Evolutionary conservation across 2,329 filamentous ascomycete species (phyloP).

Genomic region (Rhinocladiella mackenziei): DNA sequence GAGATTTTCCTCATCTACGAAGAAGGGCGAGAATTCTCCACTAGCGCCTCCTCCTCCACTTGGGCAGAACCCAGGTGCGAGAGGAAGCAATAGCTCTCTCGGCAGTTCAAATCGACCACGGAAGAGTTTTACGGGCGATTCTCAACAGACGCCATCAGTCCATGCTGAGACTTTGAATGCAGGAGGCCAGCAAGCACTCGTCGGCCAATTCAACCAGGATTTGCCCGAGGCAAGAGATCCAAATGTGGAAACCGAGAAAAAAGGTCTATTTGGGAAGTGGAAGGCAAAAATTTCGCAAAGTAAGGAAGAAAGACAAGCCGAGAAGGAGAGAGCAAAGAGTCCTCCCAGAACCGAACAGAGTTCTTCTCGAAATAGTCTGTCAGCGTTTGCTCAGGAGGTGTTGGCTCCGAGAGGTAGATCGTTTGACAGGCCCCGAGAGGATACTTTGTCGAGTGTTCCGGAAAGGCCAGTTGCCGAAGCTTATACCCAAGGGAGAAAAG

Average conservation of each 20-base stretch:
- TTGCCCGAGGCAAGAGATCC: slow-evolving; percentile 36
- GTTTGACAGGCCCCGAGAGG: slow-evolving; percentile 24
- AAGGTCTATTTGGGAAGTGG: slow-evolving; percentile 61
- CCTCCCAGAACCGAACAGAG: slow-evolving; percentile 41
- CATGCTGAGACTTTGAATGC: slow-evolving; percentile 34
- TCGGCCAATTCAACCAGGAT: slow-evolving; percentile 37
- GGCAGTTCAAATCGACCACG: slow-evolving; percentile 54
- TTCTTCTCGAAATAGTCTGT: slow-evolving; percentile 35
- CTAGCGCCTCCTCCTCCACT: slow-evolving; percentile 48
- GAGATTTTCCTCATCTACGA: slow-evolving; percentile 57
- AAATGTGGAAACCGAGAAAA: slow-evolving; percentile 49
- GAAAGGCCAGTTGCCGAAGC: slow-evolving; percentile 13
- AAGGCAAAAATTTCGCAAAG: slow-evolving; percentile 57
- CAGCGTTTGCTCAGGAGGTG: slow-evolving; percentile 34
- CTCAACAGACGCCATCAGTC: slow-evolving; percentile 40
- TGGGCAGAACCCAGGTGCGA: slow-evolving; percentile 61
- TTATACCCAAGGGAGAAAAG: background rate
- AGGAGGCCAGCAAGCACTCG: slow-evolving; percentile 27
- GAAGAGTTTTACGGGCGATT: slow-evolving; percentile 45
- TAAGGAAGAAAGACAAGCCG: slow-evolving; percentile 53
- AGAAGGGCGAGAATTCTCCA: slow-evolving; percentile 54
- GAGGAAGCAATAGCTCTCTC: slow-evolving; percentile 64
- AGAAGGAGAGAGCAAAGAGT: slow-evolving; percentile 52
- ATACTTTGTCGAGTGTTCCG: slow-evolving; percentile 11
- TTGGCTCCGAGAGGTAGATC: slow-evolving; percentile 25